These are phyloP conservation scores for Inga leiocalycina DNA, from an alignment of 306 rosid species.

Conservation along the genomic window DNA sequence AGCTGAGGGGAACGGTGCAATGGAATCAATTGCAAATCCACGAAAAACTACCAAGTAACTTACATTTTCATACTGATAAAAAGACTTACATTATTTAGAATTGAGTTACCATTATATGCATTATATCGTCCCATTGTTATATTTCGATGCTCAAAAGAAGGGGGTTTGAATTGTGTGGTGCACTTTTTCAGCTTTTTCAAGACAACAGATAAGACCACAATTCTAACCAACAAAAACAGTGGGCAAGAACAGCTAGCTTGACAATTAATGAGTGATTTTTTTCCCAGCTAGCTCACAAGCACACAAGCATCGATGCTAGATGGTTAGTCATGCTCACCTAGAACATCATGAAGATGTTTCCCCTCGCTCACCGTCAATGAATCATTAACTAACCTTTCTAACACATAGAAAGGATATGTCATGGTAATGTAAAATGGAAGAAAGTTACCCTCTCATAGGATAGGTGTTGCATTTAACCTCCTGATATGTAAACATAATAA, in stretches of 20 bases:
- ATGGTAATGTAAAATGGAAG: background rate
- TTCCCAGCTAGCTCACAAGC: background rate
- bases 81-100: slow-evolving; percentile 29
- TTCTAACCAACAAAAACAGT: background rate
- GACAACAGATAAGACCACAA: background rate
- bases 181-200: background rate
- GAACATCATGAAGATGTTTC: background rate
- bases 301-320: background rate
- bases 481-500: too few relatives aligned
- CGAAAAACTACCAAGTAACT: slow-evolving; percentile 66
- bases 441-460: background rate
- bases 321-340: background rate
- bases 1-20: slow-evolving; percentile 88
- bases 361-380: background rate
- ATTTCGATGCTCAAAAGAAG: background rate
- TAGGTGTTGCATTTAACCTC: background rate
- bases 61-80: background rate
- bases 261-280: background rate
- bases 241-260: background rate
- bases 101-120: slow-evolving; percentile 30
- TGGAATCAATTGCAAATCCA: slow-evolving; percentile 77
- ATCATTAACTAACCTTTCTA: background rate
- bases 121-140: slow-evolving; percentile 8
- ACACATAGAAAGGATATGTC: background rate
- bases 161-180: background rate